phyloP scores from a whole-genome alignment of 2,329 filamentous ascomycete species.

The Periconia digitata region DNA sequence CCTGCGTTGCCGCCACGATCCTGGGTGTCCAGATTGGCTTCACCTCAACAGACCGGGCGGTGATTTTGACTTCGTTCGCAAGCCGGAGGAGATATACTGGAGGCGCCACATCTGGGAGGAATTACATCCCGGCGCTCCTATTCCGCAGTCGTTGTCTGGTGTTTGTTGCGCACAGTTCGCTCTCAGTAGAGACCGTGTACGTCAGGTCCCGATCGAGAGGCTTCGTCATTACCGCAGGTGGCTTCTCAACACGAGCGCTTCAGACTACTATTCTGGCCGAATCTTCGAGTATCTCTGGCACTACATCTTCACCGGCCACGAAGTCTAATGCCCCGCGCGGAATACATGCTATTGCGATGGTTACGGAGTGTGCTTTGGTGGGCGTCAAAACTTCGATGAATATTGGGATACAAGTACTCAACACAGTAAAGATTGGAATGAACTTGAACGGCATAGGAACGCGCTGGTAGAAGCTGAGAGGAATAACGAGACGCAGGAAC shows the following conservation, averaged over 20 bases:
- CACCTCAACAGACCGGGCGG: constrained; percentile 47
- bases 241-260: constrained; percentile 46
- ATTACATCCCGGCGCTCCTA: constrained; percentile 45
- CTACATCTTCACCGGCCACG: constrained; percentile 44
- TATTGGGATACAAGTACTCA: constrained; percentile 52
- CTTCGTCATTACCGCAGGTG: constrained; percentile 58
- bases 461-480: constrained; percentile 38
- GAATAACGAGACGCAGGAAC: constrained; percentile 23
- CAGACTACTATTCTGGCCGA: constrained; percentile 42
- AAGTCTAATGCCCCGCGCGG: constrained; percentile 42
- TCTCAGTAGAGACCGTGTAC: constrained; percentile 52
- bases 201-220: constrained; percentile 52
- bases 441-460: constrained; percentile 45
- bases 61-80: constrained; percentile 43
- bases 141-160: constrained; percentile 40
- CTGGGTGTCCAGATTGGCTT: constrained; percentile 62
- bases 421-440: constrained; percentile 43
- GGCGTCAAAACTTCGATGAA: constrained; percentile 50
- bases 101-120: constrained; percentile 41
- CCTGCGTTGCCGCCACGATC: constrained; percentile 59
- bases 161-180: constrained; percentile 62
- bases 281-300: constrained; percentile 46
- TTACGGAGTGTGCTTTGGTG: constrained; percentile 64
- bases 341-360: constrained; percentile 62
- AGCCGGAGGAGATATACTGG: constrained; percentile 44